Evolutionary conservation across 805 yeast species (phyloP), one percentile per base, ranked within the genome.

Genomic region (Metschnikowia koreensis): DNA sequence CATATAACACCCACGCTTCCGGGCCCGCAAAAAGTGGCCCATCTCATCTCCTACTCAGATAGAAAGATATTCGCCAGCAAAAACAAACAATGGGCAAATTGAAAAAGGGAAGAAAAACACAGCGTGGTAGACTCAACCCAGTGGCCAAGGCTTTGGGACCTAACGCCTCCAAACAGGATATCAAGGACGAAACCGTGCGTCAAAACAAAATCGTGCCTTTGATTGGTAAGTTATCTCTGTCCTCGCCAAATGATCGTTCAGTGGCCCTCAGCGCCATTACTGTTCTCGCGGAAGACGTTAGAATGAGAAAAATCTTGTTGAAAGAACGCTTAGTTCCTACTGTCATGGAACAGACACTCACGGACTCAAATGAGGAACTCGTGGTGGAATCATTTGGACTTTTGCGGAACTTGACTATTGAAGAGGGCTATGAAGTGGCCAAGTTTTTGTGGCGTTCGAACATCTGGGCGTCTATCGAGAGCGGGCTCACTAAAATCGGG

Each of bases 341-440:
- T 1, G 64, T 91, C 0, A 58, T 90, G 68, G 83, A 84, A 22
- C 83, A 84, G 53, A 75, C 84, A 31, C 67, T 92, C 22, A 81
- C 80, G 42, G 96, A 89, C 64, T 64, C 77, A 17, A 69, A 85
- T 57, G 84, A 83, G 50, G 97, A 90, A 58, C 81, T 89, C 42
- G 86, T 88, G 16, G 87, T 87, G 17, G 96, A 87, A 60, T 77
- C 93, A 1, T 85, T 82, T 60, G 97, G 97, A 1, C 72, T 93
- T 26, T 70, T 94, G 56, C 80, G 97, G 65, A 90, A 87, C 63
- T 64, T 93, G 50, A 85, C 87, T 2, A 75, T 89, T 48, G 96
- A 89, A 63, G 96, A 91, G 68, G 97, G 97, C 17, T 85, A 89
- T 60, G 96, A 89, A 56, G 79, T 89, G 37, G 82, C 90, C 28